These are phyloP conservation scores for Pleurotus cornucopiae DNA, from an alignment of 768 basidiomycete genomes.

Conservation along the genomic window DNA sequence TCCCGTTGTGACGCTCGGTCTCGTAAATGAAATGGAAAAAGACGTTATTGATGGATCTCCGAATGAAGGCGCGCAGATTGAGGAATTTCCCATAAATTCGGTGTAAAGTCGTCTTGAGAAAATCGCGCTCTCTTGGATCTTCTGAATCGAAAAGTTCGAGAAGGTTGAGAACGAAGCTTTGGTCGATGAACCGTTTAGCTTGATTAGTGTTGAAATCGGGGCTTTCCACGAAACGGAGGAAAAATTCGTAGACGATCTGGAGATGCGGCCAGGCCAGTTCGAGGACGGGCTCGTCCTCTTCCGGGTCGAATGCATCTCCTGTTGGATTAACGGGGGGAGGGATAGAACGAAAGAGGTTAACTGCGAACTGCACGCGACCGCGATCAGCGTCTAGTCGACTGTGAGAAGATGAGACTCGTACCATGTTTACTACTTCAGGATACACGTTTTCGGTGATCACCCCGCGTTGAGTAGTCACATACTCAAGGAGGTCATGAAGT, in stretches of 20 bases:
- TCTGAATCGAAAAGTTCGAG: slow-evolving; percentile 98
- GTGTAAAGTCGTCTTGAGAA: slow-evolving; percentile 97
- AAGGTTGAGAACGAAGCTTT: slow-evolving; percentile 90
- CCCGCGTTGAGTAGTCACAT: slow-evolving; percentile 93
- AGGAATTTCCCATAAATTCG: slow-evolving; percentile 99
- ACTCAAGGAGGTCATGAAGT: slow-evolving; percentile 97
- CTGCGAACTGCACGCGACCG: slow-evolving; percentile 69
- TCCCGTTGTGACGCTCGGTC: slow-evolving; percentile 97
- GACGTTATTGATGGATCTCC: slow-evolving; percentile 98
- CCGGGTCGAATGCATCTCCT: slow-evolving; percentile 98
- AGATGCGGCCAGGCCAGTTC: slow-evolving; percentile 99
- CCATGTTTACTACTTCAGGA: slow-evolving; percentile 99
- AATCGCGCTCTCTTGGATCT: slow-evolving; percentile 98
- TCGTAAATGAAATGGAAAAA: slow-evolving; percentile 99
- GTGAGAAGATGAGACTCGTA: slow-evolving; percentile 31
- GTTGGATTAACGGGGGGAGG: slow-evolving; percentile 98
- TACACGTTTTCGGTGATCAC: slow-evolving; percentile 97
- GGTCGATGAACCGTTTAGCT: slow-evolving; percentile 97
- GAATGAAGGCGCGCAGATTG: slow-evolving; percentile 96
- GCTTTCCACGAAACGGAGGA: slow-evolving; percentile 96
- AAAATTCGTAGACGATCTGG: slow-evolving; percentile 99
- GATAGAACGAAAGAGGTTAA: slow-evolving; percentile 98
- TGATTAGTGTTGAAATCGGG: slow-evolving; percentile 98
- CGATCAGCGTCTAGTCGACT: slow-evolving; percentile 9
- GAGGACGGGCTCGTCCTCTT: slow-evolving; percentile 98